Conservation (phyloP, 1,284 basidiomycete species). For the Ustilago crameri region DNA sequence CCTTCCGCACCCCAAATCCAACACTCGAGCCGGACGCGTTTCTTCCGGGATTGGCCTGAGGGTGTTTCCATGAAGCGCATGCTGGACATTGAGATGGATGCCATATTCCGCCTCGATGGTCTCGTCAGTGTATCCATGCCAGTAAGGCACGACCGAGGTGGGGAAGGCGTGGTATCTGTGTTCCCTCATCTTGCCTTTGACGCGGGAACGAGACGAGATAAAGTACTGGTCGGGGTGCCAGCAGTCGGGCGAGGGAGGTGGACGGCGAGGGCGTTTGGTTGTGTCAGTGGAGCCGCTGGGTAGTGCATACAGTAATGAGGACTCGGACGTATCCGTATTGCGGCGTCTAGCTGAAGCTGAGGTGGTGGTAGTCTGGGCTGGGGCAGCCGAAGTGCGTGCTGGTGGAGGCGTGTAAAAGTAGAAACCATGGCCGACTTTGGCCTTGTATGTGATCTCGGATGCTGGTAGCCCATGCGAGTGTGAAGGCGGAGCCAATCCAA, state of each 20-base stretch:
- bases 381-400: background rate
- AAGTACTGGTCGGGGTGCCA: slow-evolving; percentile 55
- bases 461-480: slow-evolving; percentile 22
- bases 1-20: slow-evolving; percentile 53
- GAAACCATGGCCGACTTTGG: slow-evolving; percentile 43
- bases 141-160: slow-evolving; percentile 44
- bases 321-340: slow-evolving; percentile 20
- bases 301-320: slow-evolving; percentile 8
- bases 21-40: slow-evolving; percentile 39
- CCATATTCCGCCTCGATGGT: slow-evolving; percentile 39
- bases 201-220: slow-evolving; percentile 11
- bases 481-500: slow-evolving; percentile 53
- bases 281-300: slow-evolving; percentile 6
- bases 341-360: slow-evolving; percentile 11
- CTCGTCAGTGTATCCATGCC: slow-evolving; percentile 44
- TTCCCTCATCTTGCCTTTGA: slow-evolving; percentile 46
- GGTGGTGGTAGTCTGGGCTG: slow-evolving; percentile 1
- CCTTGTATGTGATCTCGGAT: slow-evolving; percentile 39
- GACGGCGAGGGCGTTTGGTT: slow-evolving; percentile 8
- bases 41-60: slow-evolving; percentile 32
- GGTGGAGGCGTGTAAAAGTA: slow-evolving; percentile 58
- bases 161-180: slow-evolving; percentile 46
- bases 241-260: slow-evolving; percentile 30
- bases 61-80: slow-evolving; percentile 29
- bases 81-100: slow-evolving; percentile 27